Base-by-base conservation (phyloP, 495 filamentous ascomycete genomes). In the Tetracladium setigerum region DNA sequence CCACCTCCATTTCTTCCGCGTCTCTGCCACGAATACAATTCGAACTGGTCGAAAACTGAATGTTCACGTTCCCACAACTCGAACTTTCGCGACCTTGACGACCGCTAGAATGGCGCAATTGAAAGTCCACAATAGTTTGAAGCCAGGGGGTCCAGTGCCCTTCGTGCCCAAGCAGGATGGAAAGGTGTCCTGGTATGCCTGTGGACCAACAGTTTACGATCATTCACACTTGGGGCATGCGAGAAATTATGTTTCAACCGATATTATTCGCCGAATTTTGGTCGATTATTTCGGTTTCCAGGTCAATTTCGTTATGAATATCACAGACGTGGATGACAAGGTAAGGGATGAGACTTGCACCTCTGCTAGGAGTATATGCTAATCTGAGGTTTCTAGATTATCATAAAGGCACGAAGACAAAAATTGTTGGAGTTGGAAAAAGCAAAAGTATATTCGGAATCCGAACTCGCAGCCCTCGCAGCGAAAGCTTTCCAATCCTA, bases 321-420 rank as follows among this genome's bases (percentile, higher is more conserved):
- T 95, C 55, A 95, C 90, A 4, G 87, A 95, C 67, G 77, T 95
- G 1, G 89, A 95, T 62, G 88, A 95, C 67, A 97, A 95, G 79
- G 57, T 52, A 18, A 5, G 38, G 16, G 9, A n/a, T 16, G 3
- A 9, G 9, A 5, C 12, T 41, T 41, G 19, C n/a, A 24, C 14
- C 3, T 18, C 5, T 13, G n/a, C 2, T 5, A 41, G 2, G 19
- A 17, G 16, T 17, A 15, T 36, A 36, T 40, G 11, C 14, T 38
- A 9, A 31, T 30, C 13, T 14, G 1, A 4, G 18, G 2, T 24
- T 34, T 3, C 18, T 27, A 60, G 57, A 56, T 60, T 38, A 60
- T 56, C 32, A 11, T 60, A 14, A 56, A 56, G 22, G 47, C 50
- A 15, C 15, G 44, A 17, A 37, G 44, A 37, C 38, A 40, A 19